A percentile compares a stretch with the other conserved stretches of the same genome.
These are phyloP conservation scores for Trichosporon sp. DNA, from an alignment of 1,284 basidiomycete genomes.

Conservation along the genomic window DNA sequence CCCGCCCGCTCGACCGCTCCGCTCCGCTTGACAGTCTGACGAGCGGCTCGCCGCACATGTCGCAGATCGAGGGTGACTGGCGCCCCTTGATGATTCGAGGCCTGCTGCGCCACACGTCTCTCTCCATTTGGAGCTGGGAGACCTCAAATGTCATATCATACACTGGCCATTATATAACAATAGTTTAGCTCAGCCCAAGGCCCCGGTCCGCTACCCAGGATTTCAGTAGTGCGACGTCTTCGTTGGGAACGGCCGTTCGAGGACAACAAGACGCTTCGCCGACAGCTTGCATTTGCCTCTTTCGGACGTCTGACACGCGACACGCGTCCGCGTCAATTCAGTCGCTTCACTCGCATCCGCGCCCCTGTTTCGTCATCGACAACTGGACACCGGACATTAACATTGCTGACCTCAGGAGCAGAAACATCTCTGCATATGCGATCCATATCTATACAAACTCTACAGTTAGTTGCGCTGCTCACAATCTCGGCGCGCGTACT, in stretches of 20 bases:
- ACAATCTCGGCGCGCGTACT: background rate
- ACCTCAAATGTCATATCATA: no score
- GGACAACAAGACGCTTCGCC: background rate
- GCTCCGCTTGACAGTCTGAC: no score
- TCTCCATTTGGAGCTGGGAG: no score
- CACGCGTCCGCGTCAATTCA: background rate
- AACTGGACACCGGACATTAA: background rate
- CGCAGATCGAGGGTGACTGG: background rate
- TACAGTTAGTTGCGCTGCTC: background rate
- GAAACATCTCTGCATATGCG: background rate
- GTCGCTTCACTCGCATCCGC: background rate
- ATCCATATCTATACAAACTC: background rate
- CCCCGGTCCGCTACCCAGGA: background rate
- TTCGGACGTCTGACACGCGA: background rate
- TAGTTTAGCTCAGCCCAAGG: no score
- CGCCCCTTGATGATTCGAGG: background rate
- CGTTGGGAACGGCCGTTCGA: background rate
- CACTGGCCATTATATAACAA: no score
- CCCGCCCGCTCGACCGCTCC: background rate
- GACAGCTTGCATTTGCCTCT: background rate
- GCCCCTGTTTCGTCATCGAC: background rate
- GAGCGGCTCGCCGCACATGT: no score
- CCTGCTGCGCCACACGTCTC: background rate
- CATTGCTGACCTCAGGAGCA: background rate
- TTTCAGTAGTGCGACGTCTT: background rate